phyloP scores from a whole-genome alignment of 192 early-diverging fungal species.

The Dimargaris cristalligena region DNA sequence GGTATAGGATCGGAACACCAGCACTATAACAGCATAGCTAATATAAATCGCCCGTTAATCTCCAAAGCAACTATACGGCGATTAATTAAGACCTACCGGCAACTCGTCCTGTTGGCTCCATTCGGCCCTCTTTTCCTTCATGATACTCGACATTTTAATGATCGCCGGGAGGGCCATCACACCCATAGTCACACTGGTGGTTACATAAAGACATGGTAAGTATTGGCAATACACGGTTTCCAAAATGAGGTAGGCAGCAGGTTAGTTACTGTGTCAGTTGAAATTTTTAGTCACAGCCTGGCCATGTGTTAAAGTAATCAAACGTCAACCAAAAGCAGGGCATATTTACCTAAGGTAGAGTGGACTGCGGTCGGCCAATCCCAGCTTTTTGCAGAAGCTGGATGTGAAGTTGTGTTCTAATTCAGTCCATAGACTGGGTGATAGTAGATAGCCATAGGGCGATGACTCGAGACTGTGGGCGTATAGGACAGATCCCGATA shows the following conservation, averaged over 20 bases:
- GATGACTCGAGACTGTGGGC: constrained; percentile 22
- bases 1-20: too few species aligned
- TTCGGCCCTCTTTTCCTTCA: constrained; percentile 73
- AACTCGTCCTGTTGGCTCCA: constrained; percentile 88
- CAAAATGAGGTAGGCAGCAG: too few species aligned
- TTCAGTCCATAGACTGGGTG: constrained; percentile 28
- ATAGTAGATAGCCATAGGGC: constrained; percentile 36
- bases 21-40: too few species aligned
- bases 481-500: constrained; percentile 34
- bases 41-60: too few species aligned
- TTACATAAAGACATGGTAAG: too few species aligned
- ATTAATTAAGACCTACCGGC: constrained; percentile 34
- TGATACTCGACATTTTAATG: constrained; percentile 73
- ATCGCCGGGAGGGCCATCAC: constrained; percentile 80
- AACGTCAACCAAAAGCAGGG: too few species aligned
- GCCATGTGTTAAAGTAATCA: too few species aligned
- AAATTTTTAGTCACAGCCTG: too few species aligned
- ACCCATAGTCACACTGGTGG: constrained; percentile 57
- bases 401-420: constrained; percentile 49
- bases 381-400: constrained; percentile 62
- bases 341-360: constrained; percentile 52
- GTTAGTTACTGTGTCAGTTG: too few species aligned
- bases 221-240: too few species aligned
- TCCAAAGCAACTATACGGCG: too few species aligned
- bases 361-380: constrained; percentile 50